A percentile compares a stretch with the other conserved stretches of the same genome.
Evolutionary conservation across 2,329 filamentous ascomycete species (phyloP).

Genomic region (Fusarium albosuccineum): DNA sequence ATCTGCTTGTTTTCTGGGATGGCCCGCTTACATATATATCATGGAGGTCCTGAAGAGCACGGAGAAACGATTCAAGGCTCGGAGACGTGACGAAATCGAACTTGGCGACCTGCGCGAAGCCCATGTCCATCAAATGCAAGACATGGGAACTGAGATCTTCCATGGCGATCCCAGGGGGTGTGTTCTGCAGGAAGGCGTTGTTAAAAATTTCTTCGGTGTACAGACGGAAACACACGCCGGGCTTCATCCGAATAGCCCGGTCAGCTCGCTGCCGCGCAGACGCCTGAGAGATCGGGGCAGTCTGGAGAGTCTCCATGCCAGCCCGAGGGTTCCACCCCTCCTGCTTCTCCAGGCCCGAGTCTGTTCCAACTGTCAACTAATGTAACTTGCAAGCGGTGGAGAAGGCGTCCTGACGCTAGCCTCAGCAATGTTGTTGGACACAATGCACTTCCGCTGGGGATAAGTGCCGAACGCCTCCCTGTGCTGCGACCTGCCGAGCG

Average conservation of each 20-base stretch:
- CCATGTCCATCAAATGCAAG: background rate
- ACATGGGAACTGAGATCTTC: background rate
- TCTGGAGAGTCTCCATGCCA: slow-evolving; percentile 94
- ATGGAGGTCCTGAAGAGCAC: background rate
- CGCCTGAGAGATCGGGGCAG: slow-evolving; percentile 94
- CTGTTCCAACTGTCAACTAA: background rate
- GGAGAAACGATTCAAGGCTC: background rate
- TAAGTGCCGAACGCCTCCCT: slow-evolving; percentile 90
- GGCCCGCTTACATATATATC: background rate
- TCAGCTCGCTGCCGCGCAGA: slow-evolving; percentile 80
- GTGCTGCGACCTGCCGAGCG: slow-evolving; percentile 90
- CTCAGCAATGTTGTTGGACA: slow-evolving; percentile 97
- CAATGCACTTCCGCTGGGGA: slow-evolving; percentile 90
- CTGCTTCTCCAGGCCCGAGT: background rate
- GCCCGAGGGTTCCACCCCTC: slow-evolving; percentile 89
- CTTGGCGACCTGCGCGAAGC: background rate
- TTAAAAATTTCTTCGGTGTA: background rate
- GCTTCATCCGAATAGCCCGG: background rate
- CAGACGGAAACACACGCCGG: background rate
- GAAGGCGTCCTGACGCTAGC: slow-evolving; percentile 78
- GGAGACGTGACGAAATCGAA: background rate
- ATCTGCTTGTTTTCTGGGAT: background rate
- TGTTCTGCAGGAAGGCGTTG: too few relatives aligned
- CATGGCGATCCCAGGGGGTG: background rate
- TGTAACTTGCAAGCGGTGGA: slow-evolving; percentile 48